A percentile compares a stretch with the other conserved stretches of the same genome.
Evolutionary conservation across 352 stramenopile genomes (phyloP).

Genomic region (Globisporangium splendens): DNA sequence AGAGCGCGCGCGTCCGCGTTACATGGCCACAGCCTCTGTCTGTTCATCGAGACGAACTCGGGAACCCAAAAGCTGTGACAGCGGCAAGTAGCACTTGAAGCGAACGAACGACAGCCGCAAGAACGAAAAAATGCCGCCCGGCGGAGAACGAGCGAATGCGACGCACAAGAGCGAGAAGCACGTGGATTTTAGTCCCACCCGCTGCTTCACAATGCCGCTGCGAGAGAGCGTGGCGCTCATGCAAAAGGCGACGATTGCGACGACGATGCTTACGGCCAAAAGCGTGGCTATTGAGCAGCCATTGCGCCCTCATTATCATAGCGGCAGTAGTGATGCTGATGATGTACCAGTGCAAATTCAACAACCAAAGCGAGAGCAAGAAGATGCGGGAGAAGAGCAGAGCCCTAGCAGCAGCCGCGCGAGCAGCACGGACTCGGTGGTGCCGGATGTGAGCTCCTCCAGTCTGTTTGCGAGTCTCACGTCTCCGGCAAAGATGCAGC

Average conservation of each 20-base stretch:
- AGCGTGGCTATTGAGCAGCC: too few relatives aligned
- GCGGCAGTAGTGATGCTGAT: too few relatives aligned
- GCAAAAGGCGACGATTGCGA: neutral
- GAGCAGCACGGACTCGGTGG: conserved; percentile 10
- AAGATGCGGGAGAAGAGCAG: neutral
- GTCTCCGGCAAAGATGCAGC: neutral
- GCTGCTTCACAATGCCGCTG: neutral
- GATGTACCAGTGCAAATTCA: too few relatives aligned
- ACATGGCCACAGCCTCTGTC: neutral
- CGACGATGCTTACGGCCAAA: neutral
- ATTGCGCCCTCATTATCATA: too few relatives aligned
- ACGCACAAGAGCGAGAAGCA: neutral
- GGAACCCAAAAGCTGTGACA: conserved; percentile 1
- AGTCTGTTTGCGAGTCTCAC: neutral
- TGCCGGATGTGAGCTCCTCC: neutral
- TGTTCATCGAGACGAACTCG: too few relatives aligned
- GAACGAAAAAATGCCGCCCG: neutral
- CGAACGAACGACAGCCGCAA: neutral
- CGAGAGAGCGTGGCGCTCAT: neutral
- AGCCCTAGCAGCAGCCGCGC: conserved; percentile 10
- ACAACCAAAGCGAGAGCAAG: too few relatives aligned
- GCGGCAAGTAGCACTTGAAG: neutral
- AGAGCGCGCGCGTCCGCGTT: too few relatives aligned
- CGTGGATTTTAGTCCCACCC: neutral
- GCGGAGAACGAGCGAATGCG: neutral